These are phyloP conservation scores for Leccinum incarnatum DNA, from an alignment of 768 basidiomycete species.

Conservation along the genomic window DNA sequence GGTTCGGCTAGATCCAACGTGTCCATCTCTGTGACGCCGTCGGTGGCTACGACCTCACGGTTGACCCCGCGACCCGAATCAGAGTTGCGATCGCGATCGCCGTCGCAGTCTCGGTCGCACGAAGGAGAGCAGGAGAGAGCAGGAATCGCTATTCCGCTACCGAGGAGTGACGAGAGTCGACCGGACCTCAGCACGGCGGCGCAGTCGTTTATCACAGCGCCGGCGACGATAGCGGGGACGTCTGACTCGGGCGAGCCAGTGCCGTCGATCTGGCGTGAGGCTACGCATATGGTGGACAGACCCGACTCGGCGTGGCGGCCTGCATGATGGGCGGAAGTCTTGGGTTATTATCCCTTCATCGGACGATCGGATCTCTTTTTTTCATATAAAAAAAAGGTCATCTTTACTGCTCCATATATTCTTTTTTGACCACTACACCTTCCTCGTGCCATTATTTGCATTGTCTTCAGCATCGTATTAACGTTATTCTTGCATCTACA, in stretches of 20 bases:
- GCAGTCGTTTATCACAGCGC: constrained; percentile 65
- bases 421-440: background rate
- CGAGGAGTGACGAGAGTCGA: constrained; percentile 37
- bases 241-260: constrained; percentile 52
- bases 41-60: constrained; percentile 24
- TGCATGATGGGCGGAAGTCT: constrained; percentile 30
- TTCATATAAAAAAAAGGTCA: background rate
- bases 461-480: constrained; percentile 19
- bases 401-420: background rate
- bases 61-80: constrained; percentile 20
- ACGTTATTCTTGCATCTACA: constrained; percentile 13
- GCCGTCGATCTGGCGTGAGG: constrained; percentile 47
- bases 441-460: constrained; percentile 2
- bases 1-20: constrained; percentile 17
- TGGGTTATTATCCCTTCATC: constrained; percentile 8
- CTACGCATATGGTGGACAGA: constrained; percentile 43
- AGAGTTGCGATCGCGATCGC: background rate
- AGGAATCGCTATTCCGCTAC: constrained; percentile 26
- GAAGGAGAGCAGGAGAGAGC: constrained; percentile 16
- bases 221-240: constrained; percentile 54
- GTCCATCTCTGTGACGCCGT: constrained; percentile 24
- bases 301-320: constrained; percentile 38
- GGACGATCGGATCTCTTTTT: constrained; percentile 13
- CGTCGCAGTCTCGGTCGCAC: constrained; percentile 6
- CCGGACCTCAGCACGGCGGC: constrained; percentile 69